Evolutionary conservation across 495 filamentous ascomycete genomes (phyloP).

Genomic region (Penicillium malachiteum): DNA sequence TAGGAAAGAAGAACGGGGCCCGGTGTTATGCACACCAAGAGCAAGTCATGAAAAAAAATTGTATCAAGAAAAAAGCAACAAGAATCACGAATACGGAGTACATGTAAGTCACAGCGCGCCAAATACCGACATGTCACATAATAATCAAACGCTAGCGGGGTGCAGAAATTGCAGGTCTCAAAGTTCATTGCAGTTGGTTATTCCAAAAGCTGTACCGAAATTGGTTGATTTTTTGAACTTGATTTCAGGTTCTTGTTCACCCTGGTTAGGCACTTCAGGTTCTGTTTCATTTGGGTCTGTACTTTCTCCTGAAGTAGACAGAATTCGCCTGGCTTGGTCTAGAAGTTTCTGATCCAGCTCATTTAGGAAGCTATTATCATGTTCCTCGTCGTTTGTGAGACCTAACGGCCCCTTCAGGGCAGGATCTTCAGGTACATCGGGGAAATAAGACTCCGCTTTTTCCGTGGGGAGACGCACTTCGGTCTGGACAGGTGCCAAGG

Average conservation of each 20-base stretch:
- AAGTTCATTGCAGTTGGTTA: conserved; percentile 21
- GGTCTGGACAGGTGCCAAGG: conserved; percentile 33
- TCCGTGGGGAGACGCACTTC: conserved; percentile 36
- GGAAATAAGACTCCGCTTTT: conserved; percentile 43
- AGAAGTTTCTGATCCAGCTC: conserved; percentile 46
- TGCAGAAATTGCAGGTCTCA: conserved; percentile 1
- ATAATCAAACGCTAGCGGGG: conserved; percentile 8
- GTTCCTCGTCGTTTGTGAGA: conserved; percentile 42
- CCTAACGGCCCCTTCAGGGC: conserved; percentile 46
- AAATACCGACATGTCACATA: conserved; percentile 12
- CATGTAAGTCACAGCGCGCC: conserved; percentile 1
- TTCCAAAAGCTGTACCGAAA: conserved; percentile 56
- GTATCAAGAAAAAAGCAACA: conserved; percentile 1
- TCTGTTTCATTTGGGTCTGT: conserved; percentile 28
- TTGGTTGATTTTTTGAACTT: conserved; percentile 60
- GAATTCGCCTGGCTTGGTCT: conserved; percentile 34
- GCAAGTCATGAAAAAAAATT: conserved; percentile 3
- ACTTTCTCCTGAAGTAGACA: conserved; percentile 19
- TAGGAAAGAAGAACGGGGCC: neutral
- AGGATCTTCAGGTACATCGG: conserved; percentile 43
- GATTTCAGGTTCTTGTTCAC: conserved; percentile 54
- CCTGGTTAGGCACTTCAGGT: conserved; percentile 26
- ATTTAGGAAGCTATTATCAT: conserved; percentile 41
- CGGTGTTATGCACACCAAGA: neutral
- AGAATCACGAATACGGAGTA: neutral